These are phyloP conservation scores for Ochromonas danica DNA, from an alignment of 108 stramenopile species.

Conservation along the genomic window DNA sequence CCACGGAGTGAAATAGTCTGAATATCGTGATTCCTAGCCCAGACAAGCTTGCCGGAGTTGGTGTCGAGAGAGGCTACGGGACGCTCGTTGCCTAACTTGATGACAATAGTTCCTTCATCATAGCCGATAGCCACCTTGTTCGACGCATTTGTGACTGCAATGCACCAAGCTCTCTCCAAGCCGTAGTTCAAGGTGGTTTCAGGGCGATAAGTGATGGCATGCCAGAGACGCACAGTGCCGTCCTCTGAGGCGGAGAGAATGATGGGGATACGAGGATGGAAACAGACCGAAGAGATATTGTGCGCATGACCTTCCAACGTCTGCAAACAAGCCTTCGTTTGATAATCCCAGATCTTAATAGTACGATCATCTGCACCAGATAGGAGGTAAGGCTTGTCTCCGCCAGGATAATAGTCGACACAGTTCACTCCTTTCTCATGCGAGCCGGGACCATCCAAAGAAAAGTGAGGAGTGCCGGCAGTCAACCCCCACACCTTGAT, in stretches of 20 bases:
- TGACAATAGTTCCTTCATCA: conserved; percentile 96
- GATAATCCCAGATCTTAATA: conserved; percentile 91
- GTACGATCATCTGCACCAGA: conserved; percentile 95
- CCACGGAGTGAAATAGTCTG: conserved; percentile 85
- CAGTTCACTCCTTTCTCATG: conserved; percentile 97
- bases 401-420: conserved; percentile 97
- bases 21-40: conserved; percentile 94
- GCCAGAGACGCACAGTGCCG: conserved; percentile 97
- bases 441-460: conserved; percentile 73
- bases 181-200: conserved; percentile 98
- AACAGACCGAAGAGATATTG: conserved; percentile 94
- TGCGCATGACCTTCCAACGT: conserved; percentile 94
- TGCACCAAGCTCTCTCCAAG: conserved; percentile 90
- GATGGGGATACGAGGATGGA: conserved; percentile 96
- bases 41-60: conserved; percentile 76
- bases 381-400: conserved; percentile 97
- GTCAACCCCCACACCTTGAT: conserved; percentile 97
- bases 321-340: conserved; percentile 76
- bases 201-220: conserved; percentile 92
- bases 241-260: conserved; percentile 95
- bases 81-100: conserved; percentile 93
- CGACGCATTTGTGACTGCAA: conserved; percentile 77
- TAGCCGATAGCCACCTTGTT: conserved; percentile 98
- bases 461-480: conserved; percentile 83
- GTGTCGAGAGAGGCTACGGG: conserved; percentile 97